Evolutionary conservation across 1,284 basidiomycete species (phyloP).

Genomic region (Volvariella volvacea): DNA sequence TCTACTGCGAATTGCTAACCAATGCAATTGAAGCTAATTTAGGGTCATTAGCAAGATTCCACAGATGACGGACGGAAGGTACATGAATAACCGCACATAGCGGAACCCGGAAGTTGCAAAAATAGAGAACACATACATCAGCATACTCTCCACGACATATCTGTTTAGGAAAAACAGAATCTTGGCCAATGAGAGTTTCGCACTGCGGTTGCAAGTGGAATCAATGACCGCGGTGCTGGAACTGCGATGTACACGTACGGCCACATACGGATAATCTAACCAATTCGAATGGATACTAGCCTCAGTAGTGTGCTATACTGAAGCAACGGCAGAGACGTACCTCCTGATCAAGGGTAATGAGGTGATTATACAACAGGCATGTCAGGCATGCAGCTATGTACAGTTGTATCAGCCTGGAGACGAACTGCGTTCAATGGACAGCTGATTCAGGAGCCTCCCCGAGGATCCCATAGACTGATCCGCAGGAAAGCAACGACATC

Average conservation of each 20-base stretch:
- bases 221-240: neutral
- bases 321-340: constrained; percentile 7
- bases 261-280: constrained; percentile 16
- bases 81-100: too few species aligned
- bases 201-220: constrained; percentile 6
- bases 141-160: constrained; percentile 19
- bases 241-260: constrained; percentile 10
- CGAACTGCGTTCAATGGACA: too few species aligned
- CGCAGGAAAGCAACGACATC: too few species aligned
- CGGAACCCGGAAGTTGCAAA: neutral
- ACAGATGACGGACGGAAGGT: too few species aligned
- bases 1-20: constrained; percentile 10
- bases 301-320: too few species aligned
- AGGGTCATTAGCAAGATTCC: too few species aligned
- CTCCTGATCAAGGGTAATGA: constrained; percentile 17
- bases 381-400: constrained; percentile 18
- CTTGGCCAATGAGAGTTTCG: constrained; percentile 16
- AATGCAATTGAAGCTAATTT: constrained; percentile 19
- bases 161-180: constrained; percentile 18
- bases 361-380: constrained; percentile 17
- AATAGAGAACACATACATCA: constrained; percentile 14
- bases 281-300: neutral
- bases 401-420: too few species aligned
- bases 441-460: too few species aligned
- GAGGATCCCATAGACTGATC: too few species aligned